phyloP scores from a whole-genome alignment of 2,329 filamentous ascomycete species.

The Stemphylium vesicarium region DNA sequence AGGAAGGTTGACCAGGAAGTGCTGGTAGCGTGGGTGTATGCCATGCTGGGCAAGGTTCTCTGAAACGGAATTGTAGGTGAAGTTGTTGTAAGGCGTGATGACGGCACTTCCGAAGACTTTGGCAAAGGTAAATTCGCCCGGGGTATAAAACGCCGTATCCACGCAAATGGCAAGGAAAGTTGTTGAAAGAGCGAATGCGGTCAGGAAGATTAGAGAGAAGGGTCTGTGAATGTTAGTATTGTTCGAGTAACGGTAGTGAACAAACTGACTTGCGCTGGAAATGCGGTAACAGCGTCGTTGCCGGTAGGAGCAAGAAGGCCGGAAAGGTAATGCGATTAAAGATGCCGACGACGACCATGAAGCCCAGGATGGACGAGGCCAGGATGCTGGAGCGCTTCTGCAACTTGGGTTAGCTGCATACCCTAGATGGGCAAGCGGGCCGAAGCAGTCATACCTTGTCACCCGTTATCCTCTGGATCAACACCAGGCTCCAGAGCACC shows the following conservation, averaged over 20 bases:
- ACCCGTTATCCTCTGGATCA: slow-evolving; percentile 84
- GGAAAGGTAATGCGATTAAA: slow-evolving; percentile 99
- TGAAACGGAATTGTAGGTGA: slow-evolving; percentile 57
- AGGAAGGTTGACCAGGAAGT: slow-evolving; percentile 58
- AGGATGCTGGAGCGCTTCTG: slow-evolving; percentile 77
- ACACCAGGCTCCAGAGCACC: slow-evolving; percentile 89
- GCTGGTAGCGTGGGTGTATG: slow-evolving; percentile 60
- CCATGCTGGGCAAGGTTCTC: slow-evolving; percentile 60
- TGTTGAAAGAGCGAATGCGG: slow-evolving; percentile 70
- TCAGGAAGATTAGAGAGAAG: slow-evolving; percentile 66
- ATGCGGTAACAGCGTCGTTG: slow-evolving; percentile 81
- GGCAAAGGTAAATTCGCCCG: slow-evolving; percentile 67
- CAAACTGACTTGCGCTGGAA: slow-evolving; percentile 75
- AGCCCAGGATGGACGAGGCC: slow-evolving; percentile 78
- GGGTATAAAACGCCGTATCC: slow-evolving; percentile 82
- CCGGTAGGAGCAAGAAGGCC: slow-evolving; percentile 85
- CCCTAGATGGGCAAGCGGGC: slow-evolving; percentile 30
- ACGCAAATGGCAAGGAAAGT: slow-evolving; percentile 75
- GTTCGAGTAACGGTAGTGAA: background rate
- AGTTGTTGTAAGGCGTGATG: slow-evolving; percentile 61
- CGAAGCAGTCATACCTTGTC: slow-evolving; percentile 67
- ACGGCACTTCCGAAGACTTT: slow-evolving; percentile 64
- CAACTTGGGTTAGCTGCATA: slow-evolving; percentile 42
- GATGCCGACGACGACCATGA: slow-evolving; percentile 81
- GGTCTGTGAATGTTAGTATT: slow-evolving; percentile 52